These are phyloP conservation scores for Leptosphaerulina australis DNA, from an alignment of 2,329 filamentous ascomycete genomes.

Conservation along the genomic window DNA sequence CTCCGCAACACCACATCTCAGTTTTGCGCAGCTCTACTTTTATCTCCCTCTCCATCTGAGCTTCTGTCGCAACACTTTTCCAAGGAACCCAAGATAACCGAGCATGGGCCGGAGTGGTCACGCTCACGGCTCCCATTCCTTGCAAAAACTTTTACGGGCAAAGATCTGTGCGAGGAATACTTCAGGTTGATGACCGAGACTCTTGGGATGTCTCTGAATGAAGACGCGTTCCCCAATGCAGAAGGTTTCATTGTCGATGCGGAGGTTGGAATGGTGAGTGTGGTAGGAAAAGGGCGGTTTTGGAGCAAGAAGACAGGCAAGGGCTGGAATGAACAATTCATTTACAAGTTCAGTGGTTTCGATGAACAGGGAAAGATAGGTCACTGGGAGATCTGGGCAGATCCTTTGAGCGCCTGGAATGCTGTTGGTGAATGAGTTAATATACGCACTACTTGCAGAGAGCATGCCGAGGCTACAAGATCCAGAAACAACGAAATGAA, in stretches of 20 bases:
- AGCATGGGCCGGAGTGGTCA: slow-evolving; percentile 52
- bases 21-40: slow-evolving; percentile 41
- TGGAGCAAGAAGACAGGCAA: slow-evolving; percentile 49
- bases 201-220: slow-evolving; percentile 41
- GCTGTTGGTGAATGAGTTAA: slow-evolving; percentile 38
- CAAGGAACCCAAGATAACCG: slow-evolving; percentile 45
- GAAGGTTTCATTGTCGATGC: slow-evolving; percentile 48
- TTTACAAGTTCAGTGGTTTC: slow-evolving; percentile 51
- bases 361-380: slow-evolving; percentile 49
- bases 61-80: slow-evolving; percentile 40
- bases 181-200: slow-evolving; percentile 45
- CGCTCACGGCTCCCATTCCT: slow-evolving; percentile 49
- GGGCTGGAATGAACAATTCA: slow-evolving; percentile 50
- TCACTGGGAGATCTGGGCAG: slow-evolving; percentile 54
- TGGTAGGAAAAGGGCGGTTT: slow-evolving; percentile 46
- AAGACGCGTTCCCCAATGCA: slow-evolving; percentile 43
- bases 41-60: slow-evolving; percentile 30
- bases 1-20: slow-evolving; percentile 34
- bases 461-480: neutral
- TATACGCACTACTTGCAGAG: too few relatives aligned
- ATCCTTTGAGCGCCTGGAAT: slow-evolving; percentile 52
- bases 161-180: slow-evolving; percentile 47
- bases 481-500: too few relatives aligned
- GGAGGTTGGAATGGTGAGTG: slow-evolving; percentile 44
- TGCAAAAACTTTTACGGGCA: slow-evolving; percentile 45